These are phyloP conservation scores for Parsonsia alboflavescens DNA, from an alignment of 257 asterid species.

Conservation along the genomic window DNA sequence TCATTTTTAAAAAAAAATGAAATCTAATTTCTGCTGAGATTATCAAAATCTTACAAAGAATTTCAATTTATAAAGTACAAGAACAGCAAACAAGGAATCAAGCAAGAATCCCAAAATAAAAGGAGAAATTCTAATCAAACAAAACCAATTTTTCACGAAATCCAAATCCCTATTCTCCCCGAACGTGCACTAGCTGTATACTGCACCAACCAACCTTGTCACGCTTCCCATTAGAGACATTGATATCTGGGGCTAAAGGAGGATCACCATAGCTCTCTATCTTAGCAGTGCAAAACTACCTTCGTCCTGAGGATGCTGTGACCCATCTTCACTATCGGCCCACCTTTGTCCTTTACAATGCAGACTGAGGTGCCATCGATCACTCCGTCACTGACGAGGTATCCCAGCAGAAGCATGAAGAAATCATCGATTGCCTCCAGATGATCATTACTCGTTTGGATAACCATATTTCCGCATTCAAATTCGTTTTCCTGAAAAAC, in stretches of 20 bases:
- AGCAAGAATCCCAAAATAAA: background rate
- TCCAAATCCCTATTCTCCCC: background rate
- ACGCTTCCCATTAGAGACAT: slow-evolving; percentile 47
- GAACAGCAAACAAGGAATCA: too few relatives aligned
- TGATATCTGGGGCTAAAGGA: slow-evolving; percentile 48
- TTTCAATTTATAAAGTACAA: background rate
- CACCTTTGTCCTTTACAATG: slow-evolving; percentile 28
- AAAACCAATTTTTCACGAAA: background rate
- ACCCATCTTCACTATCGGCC: slow-evolving; percentile 22
- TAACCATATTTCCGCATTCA: too few relatives aligned
- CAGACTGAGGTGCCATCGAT: slow-evolving; percentile 31
- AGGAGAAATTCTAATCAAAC: background rate
- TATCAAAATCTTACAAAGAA: too few relatives aligned
- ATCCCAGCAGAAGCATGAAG: slow-evolving; percentile 32
- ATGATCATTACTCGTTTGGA: too few relatives aligned
- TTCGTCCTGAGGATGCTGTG: slow-evolving; percentile 26
- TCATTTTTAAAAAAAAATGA: too few relatives aligned
- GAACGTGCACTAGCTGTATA: slow-evolving; percentile 41
- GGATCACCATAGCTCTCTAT: slow-evolving; percentile 41
- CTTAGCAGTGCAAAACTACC: slow-evolving; percentile 26
- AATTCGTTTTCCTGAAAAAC: too few relatives aligned
- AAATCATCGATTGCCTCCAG: too few relatives aligned
- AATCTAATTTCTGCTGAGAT: too few relatives aligned
- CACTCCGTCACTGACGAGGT: slow-evolving; percentile 18
- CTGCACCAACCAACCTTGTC: slow-evolving; percentile 71